Evolutionary conservation across 352 stramenopile genomes (phyloP), one percentile per base, ranked within the genome.

Genomic region (Phytophthora constricta): DNA sequence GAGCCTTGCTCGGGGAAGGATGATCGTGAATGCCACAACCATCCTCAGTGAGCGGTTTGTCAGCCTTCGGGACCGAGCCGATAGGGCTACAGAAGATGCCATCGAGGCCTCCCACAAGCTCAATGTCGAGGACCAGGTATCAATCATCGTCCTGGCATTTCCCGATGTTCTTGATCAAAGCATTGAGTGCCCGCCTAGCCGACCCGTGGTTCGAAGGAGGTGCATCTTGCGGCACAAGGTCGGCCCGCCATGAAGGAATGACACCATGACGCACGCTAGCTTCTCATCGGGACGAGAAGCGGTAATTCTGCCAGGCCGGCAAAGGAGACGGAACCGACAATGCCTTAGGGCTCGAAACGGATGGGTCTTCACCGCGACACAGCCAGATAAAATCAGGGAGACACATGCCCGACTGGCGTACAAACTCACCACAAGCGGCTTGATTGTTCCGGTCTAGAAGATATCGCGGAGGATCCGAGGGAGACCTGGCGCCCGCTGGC

Each of bases 101-200:
- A 22, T 61, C 49, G 3, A 65, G 41, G 2, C 1, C 0, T 4
- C 1, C 1, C 0, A 62, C 4, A 16, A 71, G 20, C 34, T 65
- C 62, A 5, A 70, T 42, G 31, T 62, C 63, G 4, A 66, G 26
- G 13, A 66, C 41, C 5, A 66, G 37, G 49, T 71, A 71, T 0
- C 57, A 42, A 42, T 65, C 22, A 0, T 39, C 39, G 17, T 70
- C 62, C 26, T 65, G 62, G 4, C 62, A 37, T 48, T 42, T 46
- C 0, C 48, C n/a, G 20, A 65, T 54, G 33, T 54, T 54, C 19
- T 70, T 70, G 28, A 65, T 27, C 22, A 65, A 10, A 7, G 26
- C 31, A 22, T 65, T 62, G 4, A 65, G 20, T 20, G 23, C 62
- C 1, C 43, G 5, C 0, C 23, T 14, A 4, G 42, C 49, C 4